These are phyloP conservation scores for Trichoderma arundinaceum DNA, from an alignment of 2,329 filamentous ascomycete species.

Conservation along the genomic window DNA sequence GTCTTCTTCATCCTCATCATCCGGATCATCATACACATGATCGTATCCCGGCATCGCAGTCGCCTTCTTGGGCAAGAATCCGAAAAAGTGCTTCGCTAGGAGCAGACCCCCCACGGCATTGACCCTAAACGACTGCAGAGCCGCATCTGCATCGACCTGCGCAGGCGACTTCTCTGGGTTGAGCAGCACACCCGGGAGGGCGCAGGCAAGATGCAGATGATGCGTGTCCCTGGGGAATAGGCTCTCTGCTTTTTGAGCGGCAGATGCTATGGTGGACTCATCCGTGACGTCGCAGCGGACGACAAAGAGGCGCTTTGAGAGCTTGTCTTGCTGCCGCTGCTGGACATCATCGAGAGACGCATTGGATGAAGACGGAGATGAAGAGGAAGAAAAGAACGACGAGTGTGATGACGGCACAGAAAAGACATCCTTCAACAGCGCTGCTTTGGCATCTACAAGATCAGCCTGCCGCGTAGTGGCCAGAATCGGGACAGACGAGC, in stretches of 20 bases:
- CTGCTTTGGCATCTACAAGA: conserved; percentile 44
- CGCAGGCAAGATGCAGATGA: conserved; percentile 72
- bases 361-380: background rate
- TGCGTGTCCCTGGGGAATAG: conserved; percentile 58
- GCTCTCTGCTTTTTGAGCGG: conserved; percentile 55
- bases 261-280: conserved; percentile 66
- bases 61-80: conserved; percentile 68
- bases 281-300: conserved; percentile 57
- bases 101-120: conserved; percentile 78
- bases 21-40: background rate
- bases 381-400: background rate
- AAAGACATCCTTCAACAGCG: conserved; percentile 42
- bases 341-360: background rate
- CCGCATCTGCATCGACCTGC: conserved; percentile 65
- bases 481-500: conserved; percentile 54
- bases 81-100: conserved; percentile 75
- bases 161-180: conserved; percentile 71
- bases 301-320: conserved; percentile 48
- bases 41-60: conserved; percentile 37
- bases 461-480: conserved; percentile 50
- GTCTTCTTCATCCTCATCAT: conserved; percentile 12
- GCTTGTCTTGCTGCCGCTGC: conserved; percentile 18
- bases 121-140: conserved; percentile 72
- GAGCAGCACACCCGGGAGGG: conserved; percentile 71
- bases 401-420: background rate